Evolutionary conservation across 2,329 filamentous ascomycete species (phyloP).

Genomic region (Pseudopyricularia javanii): DNA sequence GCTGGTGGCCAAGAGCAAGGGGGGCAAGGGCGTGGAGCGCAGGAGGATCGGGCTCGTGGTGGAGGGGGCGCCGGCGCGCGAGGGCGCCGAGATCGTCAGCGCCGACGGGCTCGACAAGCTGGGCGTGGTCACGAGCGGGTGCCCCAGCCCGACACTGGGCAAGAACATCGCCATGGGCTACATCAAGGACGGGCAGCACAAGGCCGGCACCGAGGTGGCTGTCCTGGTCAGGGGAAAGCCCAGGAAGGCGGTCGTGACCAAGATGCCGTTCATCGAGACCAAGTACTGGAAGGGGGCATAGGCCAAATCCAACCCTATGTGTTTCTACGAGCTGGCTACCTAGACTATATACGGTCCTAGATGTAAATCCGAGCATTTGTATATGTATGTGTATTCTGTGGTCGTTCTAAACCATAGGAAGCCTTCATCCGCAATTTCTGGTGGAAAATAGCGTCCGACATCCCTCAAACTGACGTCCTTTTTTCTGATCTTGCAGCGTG

Average conservation of each 20-base stretch:
- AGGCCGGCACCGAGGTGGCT: conserved; percentile 69
- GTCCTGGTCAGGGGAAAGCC: conserved; percentile 67
- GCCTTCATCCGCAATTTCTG: conserved; percentile 7
- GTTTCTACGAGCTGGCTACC: too few species aligned
- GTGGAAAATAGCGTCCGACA: conserved; percentile 5
- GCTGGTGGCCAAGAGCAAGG: conserved; percentile 60
- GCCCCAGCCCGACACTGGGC: conserved; percentile 73
- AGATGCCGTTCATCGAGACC: conserved; percentile 79
- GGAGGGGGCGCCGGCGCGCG: conserved; percentile 77
- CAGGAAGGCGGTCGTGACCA: conserved; percentile 62
- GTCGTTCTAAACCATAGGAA: conserved; percentile 10
- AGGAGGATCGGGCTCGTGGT: conserved; percentile 73
- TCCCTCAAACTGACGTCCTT: conserved; percentile 14
- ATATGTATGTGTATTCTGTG: background rate
- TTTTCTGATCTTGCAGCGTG: conserved; percentile 10
- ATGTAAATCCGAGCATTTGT: background rate
- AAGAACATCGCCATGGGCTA: conserved; percentile 97
- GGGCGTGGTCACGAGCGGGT: conserved; percentile 77
- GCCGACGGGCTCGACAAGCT: conserved; percentile 44
- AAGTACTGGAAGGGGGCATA: conserved; percentile 54
- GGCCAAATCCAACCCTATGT: too few species aligned
- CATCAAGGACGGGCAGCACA: conserved; percentile 68
- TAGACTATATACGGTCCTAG: too few species aligned
- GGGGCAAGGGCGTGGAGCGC: conserved; percentile 55
- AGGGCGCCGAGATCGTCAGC: conserved; percentile 66